Base-by-base conservation (phyloP, 148 eudicot species). In the Hydrangea macrophylla region DNA sequence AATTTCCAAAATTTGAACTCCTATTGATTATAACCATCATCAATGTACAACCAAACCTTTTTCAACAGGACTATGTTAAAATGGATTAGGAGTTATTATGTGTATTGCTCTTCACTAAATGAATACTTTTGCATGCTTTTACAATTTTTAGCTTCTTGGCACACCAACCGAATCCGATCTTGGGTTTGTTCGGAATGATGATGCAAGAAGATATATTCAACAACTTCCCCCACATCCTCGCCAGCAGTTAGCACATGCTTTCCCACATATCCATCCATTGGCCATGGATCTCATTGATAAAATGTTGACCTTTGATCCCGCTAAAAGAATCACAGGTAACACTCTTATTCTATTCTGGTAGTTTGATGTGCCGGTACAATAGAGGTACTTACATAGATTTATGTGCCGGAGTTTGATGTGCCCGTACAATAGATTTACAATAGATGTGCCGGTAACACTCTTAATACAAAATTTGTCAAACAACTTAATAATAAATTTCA, bases 261-360 rank as follows among this genome's bases (percentile, higher is more conserved):
- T 84, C 70, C 87, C 92, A 23, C 92, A 85, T 32, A 84, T 92
- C 48, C 82, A 83, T 82, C 97, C 96, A 26, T 61, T 79, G 69
- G 97, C 90, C 12, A 87, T 92, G 55, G 96, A 92, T 76, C 90
- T 92, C 55, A 69, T 89, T 23, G 90, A 92, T 79, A 89, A 73
- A 72, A 92, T 92, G 97, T 76, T 92, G 55, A 92, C 92, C 35
- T 81, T 92, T 74, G 88, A 92, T 83, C 92, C 92, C 50, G 73
- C 92, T n/a, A 78, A 78, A 64, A 79, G 97, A 81, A 92, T 92
- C 55, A 86, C 92, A 65, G 97, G 97, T 92, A 69, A 65, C 24
- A 40, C 40, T 26, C 36, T 6, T 6, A 30, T 30, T 26, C 30
- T 30, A 26, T 17, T 26, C 27, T 1, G 8, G 20, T 45, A 31